Base-by-base conservation (phyloP, 177 flowering plant species). In the Telopea speciosissima region DNA sequence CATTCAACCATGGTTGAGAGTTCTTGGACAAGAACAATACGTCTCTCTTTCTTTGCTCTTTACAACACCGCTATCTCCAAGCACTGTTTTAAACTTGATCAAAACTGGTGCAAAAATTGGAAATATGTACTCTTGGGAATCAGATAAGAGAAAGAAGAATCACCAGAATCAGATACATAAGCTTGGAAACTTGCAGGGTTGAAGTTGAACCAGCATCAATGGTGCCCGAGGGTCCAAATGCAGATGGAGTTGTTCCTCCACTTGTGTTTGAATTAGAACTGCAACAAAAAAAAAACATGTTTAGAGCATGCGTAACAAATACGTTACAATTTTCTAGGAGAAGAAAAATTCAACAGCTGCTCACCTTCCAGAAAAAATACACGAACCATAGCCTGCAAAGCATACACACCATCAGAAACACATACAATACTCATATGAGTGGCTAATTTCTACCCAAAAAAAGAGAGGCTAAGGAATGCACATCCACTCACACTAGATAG, bases 291-390 rank as follows among this genome's bases (percentile, higher is more conserved):
- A 13, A 22, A 8, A 1, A 63, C 68, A 75, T 26, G 64, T 62
- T 59, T 42, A 73, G 19, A 26, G 68, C 24, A 8, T 69, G 45
- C 26, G 67, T 54, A n/a, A 75, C 3, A 67, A 31, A 63, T 19
- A n/a, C 22, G 5, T 58, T n/a, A 19, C 6, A 52, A 69, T 31
- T 9, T 10, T n/a, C n/a, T 14, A 75, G 12, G 52, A 75, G 26
- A 31, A 33, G 12, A 65, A 0, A 74, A 21, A n/a, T 25, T 67
- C 62, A 9, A 80, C 24, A 44, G 61, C 26, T 19, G 17, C 85
- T 83, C 73, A 88, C 95, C 91, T 86, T 74, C 95, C 95, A 3
- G 89, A 49, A 67, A 79, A 90, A 28, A 62, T 72, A 65, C 95
- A 90, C 8, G 89, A 75, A 63, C 88, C 87, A 66, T 81, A 76